Base-by-base conservation (phyloP, 805 yeast species). In the Lachancea sp. region DNA sequence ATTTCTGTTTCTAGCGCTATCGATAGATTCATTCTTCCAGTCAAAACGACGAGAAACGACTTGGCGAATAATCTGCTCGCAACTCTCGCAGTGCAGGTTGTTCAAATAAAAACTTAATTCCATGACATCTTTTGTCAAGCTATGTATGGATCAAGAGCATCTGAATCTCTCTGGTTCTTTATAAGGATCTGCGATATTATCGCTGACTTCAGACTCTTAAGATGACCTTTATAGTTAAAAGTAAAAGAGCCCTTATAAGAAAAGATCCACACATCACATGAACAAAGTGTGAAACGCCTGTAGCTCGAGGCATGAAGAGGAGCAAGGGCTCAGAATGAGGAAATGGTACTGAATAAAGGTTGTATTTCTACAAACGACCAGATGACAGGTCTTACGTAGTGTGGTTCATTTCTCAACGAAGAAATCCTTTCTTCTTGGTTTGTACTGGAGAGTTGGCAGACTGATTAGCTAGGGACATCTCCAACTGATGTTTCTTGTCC, bases 401-500 rank as follows among this genome's bases (percentile, higher is more conserved):
- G 17, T 16, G 11, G 13, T 10, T 29, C 31, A 4, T 30, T 29
- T 12, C 13, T 46, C 63, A 78, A 74, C 90, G 89, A 58, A 85
- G 73, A 72, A 85, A 85, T 16, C 95, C 93, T 64, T 85, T 85
- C 68, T 86, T 79, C 49, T 84, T 70, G 68, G 82, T 82, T 37
- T 78, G 75, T 55, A 72, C 75, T 44, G 76, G 74, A n/a, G 66
- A 54, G 39, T 70, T 73, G 57, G 68, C 75, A 57, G 67, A 68
- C 41, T 57, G 65, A 19, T 59, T 50, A 26, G 52, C 52, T 31
- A 60, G 42, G n/a, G 66, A 58, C 51, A 62, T 51, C 65, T 85
- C 93, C 56, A 93, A 74, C 63, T 81, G 87, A 50, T 74, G 77
- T 70, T 89, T 90, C 70, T 87, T 88, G 54, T 89, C 96, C 67